A percentile compares a stretch with the other conserved stretches of the same genome.
Conservation (phyloP, 352 stramenopile species). For the Globisporangium ultimum region DNA sequence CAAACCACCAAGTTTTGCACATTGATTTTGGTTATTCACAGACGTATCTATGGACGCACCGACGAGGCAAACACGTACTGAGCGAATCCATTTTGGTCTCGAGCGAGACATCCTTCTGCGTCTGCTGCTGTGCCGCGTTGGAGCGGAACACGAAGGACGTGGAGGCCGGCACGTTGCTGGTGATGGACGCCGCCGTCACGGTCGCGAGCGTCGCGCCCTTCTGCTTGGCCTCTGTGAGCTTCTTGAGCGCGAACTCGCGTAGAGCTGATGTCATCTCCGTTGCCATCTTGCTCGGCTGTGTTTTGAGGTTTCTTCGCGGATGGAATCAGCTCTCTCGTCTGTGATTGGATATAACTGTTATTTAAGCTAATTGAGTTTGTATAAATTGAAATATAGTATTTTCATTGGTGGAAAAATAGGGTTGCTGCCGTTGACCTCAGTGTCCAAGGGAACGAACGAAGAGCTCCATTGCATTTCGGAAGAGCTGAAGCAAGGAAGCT, state of each 20-base stretch:
- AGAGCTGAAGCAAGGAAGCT: background rate
- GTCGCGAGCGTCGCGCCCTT: conserved; percentile 56
- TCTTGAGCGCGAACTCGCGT: conserved; percentile 72
- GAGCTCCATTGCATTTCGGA: no score
- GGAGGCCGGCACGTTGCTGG: conserved; percentile 36
- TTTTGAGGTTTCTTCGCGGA: no score
- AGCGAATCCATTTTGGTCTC: conserved; percentile 32
- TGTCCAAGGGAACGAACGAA: no score
- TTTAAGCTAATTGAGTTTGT: no score
- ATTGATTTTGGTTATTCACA: background rate
- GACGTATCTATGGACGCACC: background rate
- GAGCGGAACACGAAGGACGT: conserved; percentile 38
- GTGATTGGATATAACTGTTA: no score
- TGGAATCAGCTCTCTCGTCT: no score
- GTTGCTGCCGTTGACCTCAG: no score
- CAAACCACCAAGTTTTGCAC: background rate
- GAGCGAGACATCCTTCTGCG: conserved; percentile 20
- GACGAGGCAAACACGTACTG: conserved; percentile 14
- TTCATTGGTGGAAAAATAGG: no score
- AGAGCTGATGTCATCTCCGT: conserved; percentile 64
- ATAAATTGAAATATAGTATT: no score
- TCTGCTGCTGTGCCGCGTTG: conserved; percentile 8
- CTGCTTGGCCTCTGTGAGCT: conserved; percentile 66
- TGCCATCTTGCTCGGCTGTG: conserved; percentile 28
- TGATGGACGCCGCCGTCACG: conserved; percentile 47